phyloP scores from a whole-genome alignment of 441 rosid genomes.

The Eruca vesicaria region DNA sequence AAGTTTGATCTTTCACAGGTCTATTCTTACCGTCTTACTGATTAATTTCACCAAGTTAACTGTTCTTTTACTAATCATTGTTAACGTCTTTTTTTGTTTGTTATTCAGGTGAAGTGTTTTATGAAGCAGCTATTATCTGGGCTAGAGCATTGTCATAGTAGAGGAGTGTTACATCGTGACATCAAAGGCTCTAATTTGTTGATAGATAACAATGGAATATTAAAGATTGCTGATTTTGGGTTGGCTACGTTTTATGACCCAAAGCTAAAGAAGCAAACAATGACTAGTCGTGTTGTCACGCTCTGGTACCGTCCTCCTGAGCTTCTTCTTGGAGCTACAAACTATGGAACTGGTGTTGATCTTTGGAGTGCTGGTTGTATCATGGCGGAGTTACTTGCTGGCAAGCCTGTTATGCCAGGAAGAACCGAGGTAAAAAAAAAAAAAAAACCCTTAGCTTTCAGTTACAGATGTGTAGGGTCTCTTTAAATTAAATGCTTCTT shows the following conservation, averaged over 20 bases:
- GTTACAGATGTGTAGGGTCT: conserved; percentile 3
- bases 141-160: conserved; percentile 83
- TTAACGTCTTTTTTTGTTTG: not conserved
- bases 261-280: conserved; percentile 54
- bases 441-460: not conserved
- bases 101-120: conserved; percentile 71
- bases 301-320: conserved; percentile 97
- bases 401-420: conserved; percentile 92
- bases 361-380: conserved; percentile 99
- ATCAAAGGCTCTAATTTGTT: conserved; percentile 90
- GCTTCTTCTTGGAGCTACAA: conserved; percentile 88
- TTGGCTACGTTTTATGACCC: conserved; percentile 77
- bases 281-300: conserved; percentile 94
- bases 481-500: conserved; percentile 4
- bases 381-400: conserved; percentile 86
- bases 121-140: conserved; percentile 84
- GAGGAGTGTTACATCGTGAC: conserved; percentile 85
- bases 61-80: too few species aligned
- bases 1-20: conserved; percentile 91
- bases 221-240: conserved; percentile 94
- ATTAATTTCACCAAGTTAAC: too few species aligned
- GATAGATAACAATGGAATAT: conserved; percentile 67
- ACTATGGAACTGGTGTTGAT: conserved; percentile 73
- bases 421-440: conserved; percentile 65
- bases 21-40: not conserved